phyloP scores from a whole-genome alignment of 805 yeast genomes.

The Candida tammaniensis region DNA sequence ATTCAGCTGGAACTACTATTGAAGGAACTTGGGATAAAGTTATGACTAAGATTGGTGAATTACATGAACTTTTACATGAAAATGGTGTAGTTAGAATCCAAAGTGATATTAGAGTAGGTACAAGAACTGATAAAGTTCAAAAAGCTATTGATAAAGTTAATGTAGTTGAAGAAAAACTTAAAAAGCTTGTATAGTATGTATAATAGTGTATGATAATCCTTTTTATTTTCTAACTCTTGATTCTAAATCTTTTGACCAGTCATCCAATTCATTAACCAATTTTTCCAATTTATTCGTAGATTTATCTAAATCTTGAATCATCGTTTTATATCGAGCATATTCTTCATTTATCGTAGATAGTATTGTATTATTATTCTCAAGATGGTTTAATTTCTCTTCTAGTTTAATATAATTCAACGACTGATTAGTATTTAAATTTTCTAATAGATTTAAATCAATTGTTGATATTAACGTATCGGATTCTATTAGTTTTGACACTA shows the following conservation, averaged over 20 bases:
- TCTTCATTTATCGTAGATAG: constrained; percentile 27
- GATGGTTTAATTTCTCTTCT: constrained; percentile 36
- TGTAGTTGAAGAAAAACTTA: constrained; percentile 53
- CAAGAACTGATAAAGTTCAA: constrained; percentile 74
- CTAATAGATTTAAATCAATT: constrained; percentile 47
- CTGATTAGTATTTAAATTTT: constrained; percentile 57
- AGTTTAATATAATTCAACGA: constrained; percentile 49
- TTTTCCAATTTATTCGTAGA: constrained; percentile 41
- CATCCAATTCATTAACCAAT: constrained; percentile 56
- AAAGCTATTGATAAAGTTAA: constrained; percentile 70
- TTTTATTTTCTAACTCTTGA: too few relatives aligned
- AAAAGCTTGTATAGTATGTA: constrained; percentile 13
- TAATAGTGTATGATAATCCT: constrained; percentile 9
- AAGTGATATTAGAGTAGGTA: constrained; percentile 83
- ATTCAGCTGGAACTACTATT: constrained; percentile 90
- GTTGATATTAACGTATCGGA: constrained; percentile 40
- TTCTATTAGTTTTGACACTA: constrained; percentile 31
- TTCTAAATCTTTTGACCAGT: constrained; percentile 42
- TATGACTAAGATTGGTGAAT: constrained; percentile 69
- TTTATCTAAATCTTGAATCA: constrained; percentile 27
- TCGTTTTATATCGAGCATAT: constrained; percentile 19
- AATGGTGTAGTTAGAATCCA: constrained; percentile 77
- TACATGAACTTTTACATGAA: constrained; percentile 68
- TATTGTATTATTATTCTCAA: constrained; percentile 41
- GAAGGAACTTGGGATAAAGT: constrained; percentile 95